Percentiles rank a stretch among this genome's conserved stretches.
Evolutionary conservation across 176 grass and related monocot species (phyloP).

Genomic region (Calamus simplicifolius): DNA sequence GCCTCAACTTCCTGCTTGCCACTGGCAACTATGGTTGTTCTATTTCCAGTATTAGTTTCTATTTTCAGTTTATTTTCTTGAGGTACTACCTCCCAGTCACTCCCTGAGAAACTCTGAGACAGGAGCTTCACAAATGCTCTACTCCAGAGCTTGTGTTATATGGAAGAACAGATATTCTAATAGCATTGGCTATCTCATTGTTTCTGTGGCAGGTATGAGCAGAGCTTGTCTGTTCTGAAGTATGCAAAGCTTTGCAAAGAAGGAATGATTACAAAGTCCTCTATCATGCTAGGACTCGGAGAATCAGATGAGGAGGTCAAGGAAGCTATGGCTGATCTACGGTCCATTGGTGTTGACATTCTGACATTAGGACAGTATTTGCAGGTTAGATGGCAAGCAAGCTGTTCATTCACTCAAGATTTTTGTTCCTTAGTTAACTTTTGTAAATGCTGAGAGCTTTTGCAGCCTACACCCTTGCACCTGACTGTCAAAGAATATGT

Average conservation of each 20-base stretch:
- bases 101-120: too few relatives aligned
- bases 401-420: neutral
- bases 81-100: too few relatives aligned
- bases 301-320: conserved; percentile 72
- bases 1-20: too few relatives aligned
- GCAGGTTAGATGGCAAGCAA: conserved; percentile 40
- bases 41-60: too few relatives aligned
- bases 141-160: too few relatives aligned
- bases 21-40: too few relatives aligned
- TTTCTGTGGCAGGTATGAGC: conserved; percentile 42
- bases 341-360: conserved; percentile 73
- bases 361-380: conserved; percentile 90
- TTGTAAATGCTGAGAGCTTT: conserved; percentile 8
- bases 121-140: too few relatives aligned
- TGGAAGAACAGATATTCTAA: too few relatives aligned
- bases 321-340: conserved; percentile 67
- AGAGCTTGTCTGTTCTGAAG: conserved; percentile 69
- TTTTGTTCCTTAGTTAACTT: neutral
- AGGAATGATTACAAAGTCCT: conserved; percentile 77
- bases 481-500: conserved; percentile 88
- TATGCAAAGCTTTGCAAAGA: conserved; percentile 64
- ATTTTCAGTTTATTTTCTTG: too few relatives aligned
- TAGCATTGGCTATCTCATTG: too few relatives aligned
- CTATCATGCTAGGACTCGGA: conserved; percentile 92
- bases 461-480: conserved; percentile 79